These are phyloP conservation scores for Elymus sibiricus DNA, from an alignment of 176 grass and related monocot genomes.

Conservation along the genomic window DNA sequence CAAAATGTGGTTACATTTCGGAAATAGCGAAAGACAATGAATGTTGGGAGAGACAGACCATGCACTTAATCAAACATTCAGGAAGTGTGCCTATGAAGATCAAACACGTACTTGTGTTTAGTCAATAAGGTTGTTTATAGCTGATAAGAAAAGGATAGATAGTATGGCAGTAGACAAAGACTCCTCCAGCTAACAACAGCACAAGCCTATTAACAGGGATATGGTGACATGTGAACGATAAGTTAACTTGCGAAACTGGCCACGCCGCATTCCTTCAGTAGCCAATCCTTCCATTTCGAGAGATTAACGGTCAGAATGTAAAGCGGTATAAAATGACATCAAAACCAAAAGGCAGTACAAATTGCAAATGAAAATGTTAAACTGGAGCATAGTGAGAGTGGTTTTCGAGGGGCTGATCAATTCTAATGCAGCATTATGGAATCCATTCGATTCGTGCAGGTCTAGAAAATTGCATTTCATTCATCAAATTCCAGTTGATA, in stretches of 20 bases:
- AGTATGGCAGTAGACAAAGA: not conserved
- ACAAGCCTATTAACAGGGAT: not conserved
- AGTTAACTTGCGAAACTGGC: not conserved
- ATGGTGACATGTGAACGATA: conserved; percentile 13
- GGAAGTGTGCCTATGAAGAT: conserved; percentile 16
- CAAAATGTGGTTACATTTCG: not conserved
- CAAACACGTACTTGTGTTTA: conserved; percentile 5
- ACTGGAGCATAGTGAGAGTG: not conserved
- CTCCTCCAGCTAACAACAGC: conserved; percentile 5
- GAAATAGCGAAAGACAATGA: not conserved
- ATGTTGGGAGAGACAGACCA: not conserved
- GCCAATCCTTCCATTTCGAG: not conserved
- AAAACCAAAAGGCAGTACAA: not conserved
- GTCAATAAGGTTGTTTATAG: not conserved
- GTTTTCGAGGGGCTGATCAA: not conserved
- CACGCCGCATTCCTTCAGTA: no score
- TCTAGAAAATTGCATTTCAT: not conserved
- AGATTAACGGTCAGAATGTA: not conserved
- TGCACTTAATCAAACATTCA: conserved; percentile 3
- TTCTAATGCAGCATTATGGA: not conserved
- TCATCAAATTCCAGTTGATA: not conserved
- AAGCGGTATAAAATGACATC: not conserved
- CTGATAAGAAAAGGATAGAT: not conserved
- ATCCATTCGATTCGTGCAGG: not conserved
- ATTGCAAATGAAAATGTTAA: not conserved